Base-by-base conservation (phyloP, 2,329 filamentous ascomycete species). In the Penicillium sp. region DNA sequence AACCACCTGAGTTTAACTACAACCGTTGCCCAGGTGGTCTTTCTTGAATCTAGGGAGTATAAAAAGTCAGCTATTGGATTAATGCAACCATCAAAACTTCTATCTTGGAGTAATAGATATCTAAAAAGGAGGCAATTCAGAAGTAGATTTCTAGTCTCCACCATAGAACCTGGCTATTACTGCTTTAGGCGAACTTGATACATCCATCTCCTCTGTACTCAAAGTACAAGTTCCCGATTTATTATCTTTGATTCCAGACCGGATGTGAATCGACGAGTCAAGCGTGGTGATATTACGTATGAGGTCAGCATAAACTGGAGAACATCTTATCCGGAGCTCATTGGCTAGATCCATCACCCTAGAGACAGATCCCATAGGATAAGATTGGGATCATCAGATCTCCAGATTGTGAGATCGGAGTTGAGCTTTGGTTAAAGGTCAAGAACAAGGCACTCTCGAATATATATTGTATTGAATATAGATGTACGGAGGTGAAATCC, bases 331-430 rank as follows among this genome's bases (percentile, higher is more conserved):
- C 26, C 36, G 14, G 7, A 26, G 26, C 37, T 42, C 36, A 50
- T 50, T 50, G 47, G 47, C 30, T 6, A 4, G 37, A 33, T 25
- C 17, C 19, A 44, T 44, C 46, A 26, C 31, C 52, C 45, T 28
- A 54, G 35, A 25, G 41, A 41, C 30, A 35, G 45, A 36, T 50
- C 37, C 19, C 10, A 37, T 47, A 19, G 43, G 17, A 16, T 53
- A 50, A 59, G 38, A 64, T 61, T 61, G 35, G 35, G 61, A 62
- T 63, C 61, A 51, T 28, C 37, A 37, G 55, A 60, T 62, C 54
- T 56, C 19, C 30, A 47, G 26, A 40, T 38, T 49, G 37, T 33
- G 40, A 43, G 50, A 50, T 53, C 47, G 36, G 48, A 40, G 44
- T 46, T 35, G 11, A n/a, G 14, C 19, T 19, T 30, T 36, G 7